Evolutionary conservation across 1,284 basidiomycete species (phyloP).

Genomic region (Boletus hoseneyae): DNA sequence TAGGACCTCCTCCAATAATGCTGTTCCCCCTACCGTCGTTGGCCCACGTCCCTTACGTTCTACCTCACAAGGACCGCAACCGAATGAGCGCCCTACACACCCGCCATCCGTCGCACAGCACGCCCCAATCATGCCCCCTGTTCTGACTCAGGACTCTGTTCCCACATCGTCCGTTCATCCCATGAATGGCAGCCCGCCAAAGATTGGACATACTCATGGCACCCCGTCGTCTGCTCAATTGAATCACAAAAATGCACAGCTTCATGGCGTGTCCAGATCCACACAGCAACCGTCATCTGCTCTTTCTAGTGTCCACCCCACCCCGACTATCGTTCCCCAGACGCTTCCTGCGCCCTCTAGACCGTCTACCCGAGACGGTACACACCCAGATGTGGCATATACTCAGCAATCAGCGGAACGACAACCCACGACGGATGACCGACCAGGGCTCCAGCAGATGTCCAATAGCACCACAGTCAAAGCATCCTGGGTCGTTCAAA

Average conservation of each 20-base stretch:
- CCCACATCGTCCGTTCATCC: constrained; percentile 23
- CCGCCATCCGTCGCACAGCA: constrained; percentile 26
- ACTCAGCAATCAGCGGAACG: constrained; percentile 16
- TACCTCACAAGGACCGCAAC: constrained; percentile 27
- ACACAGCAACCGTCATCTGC: constrained; percentile 22
- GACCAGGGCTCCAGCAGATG: constrained; percentile 14
- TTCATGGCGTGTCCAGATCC: constrained; percentile 15
- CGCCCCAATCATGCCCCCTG: constrained; percentile 9
- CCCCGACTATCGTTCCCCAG: constrained; percentile 22
- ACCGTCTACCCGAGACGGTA: constrained; percentile 26
- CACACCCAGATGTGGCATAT: constrained; percentile 7
- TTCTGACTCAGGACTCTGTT: constrained; percentile 17
- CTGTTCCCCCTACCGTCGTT: constrained; percentile 23
- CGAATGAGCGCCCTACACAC: constrained; percentile 27
- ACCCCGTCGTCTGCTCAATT: constrained; percentile 22
- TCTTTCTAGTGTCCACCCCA: constrained; percentile 18
- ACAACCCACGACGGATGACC: constrained; percentile 9
- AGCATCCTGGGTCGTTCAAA: constrained; percentile 35
- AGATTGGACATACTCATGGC: constrained; percentile 9
- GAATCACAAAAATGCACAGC: constrained; percentile 25
- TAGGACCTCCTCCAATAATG: constrained; percentile 20
- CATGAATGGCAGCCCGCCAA: constrained; percentile 16
- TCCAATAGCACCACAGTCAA: constrained; percentile 26
- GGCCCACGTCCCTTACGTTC: constrained; percentile 32
- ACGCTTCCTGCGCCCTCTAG: constrained; percentile 24